Percentiles rank a stretch among this genome's conserved stretches.
phyloP scores from a whole-genome alignment of 371 early-diverging fungal genomes.

The Paraphysoderma sedebokerense region DNA sequence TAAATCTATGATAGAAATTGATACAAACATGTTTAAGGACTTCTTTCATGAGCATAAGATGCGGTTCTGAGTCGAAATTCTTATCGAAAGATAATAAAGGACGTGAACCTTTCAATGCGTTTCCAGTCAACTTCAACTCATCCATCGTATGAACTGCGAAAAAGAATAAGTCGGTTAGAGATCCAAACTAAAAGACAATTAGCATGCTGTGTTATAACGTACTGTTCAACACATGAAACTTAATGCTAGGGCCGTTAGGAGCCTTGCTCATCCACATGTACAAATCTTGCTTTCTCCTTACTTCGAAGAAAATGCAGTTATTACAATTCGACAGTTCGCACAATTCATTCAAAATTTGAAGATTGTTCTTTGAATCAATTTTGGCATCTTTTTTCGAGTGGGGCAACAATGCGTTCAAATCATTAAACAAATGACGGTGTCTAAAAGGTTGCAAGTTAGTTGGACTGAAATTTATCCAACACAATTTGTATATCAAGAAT shows the following conservation, averaged over 20 bases:
- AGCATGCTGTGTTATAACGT: slow-evolving; percentile 6
- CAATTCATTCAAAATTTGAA: slow-evolving; percentile 80
- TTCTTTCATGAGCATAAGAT: slow-evolving; percentile 73
- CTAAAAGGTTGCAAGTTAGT: slow-evolving; percentile 15
- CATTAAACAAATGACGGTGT: slow-evolving; percentile 78
- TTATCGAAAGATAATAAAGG: slow-evolving; percentile 86
- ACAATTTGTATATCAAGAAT: not conserved
- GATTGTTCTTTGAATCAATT: slow-evolving; percentile 76
- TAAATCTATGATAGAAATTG: not conserved
- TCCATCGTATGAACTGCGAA: slow-evolving; percentile 87
- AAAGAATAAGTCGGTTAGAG: not conserved
- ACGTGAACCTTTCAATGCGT: slow-evolving; percentile 91
- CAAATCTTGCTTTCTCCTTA: slow-evolving; percentile 75
- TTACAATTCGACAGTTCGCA: slow-evolving; percentile 94
- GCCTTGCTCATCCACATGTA: slow-evolving; percentile 92
- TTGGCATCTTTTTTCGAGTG: slow-evolving; percentile 88
- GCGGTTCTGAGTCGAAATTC: slow-evolving; percentile 67
- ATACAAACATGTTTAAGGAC: slow-evolving; percentile 47
- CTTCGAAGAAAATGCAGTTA: slow-evolving; percentile 89
- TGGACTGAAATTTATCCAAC: not conserved
- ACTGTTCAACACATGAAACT: slow-evolving; percentile 88
- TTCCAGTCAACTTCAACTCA: slow-evolving; percentile 92
- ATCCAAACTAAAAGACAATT: not conserved
- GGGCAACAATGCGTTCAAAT: slow-evolving; percentile 70
- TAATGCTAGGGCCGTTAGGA: slow-evolving; percentile 86